These are phyloP conservation scores for Cephalotrichum gorgonifer DNA, from an alignment of 2,329 filamentous ascomycete genomes.

Conservation along the genomic window DNA sequence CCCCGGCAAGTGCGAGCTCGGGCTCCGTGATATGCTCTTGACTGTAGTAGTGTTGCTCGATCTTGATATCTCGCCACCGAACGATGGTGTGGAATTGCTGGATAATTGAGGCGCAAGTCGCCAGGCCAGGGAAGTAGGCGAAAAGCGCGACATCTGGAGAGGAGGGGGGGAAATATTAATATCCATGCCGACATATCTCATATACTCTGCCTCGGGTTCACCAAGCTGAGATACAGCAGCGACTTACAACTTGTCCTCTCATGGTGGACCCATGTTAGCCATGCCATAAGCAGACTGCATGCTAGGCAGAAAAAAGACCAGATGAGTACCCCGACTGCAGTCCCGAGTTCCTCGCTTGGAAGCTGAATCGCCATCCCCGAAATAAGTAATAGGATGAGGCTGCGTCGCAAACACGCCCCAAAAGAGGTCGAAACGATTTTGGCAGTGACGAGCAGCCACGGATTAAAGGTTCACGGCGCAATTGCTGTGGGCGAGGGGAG, in stretches of 20 bases:
- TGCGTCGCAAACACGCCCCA: no score
- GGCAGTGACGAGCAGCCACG: no score
- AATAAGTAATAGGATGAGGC: no score
- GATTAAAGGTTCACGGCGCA: no score
- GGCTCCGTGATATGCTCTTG: conserved; percentile 22
- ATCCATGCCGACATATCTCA: no score
- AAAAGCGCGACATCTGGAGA: conserved; percentile 28
- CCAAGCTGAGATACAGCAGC: no score
- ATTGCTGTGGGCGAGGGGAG: no score
- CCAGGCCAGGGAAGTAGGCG: conserved; percentile 23
- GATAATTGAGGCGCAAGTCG: conserved; percentile 25
- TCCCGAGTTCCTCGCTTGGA: not conserved
- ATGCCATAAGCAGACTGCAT: conserved; percentile 14
- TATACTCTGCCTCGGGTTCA: no score
- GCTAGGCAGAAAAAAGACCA: not conserved
- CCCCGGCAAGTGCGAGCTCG: conserved; percentile 29
- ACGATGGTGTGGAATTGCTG: conserved; percentile 31
- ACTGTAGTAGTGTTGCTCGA: conserved; percentile 24
- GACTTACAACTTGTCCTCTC: conserved; percentile 31
- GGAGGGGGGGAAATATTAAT: not conserved
- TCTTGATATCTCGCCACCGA: conserved; percentile 27
- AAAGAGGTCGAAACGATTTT: no score
- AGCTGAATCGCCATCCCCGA: not conserved
- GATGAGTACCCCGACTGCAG: not conserved
- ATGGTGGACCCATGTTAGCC: conserved; percentile 26